Evolutionary conservation across 2,329 filamentous ascomycete species (phyloP), one percentile per base, ranked within the genome.

Genomic region (Paraconiothyrium sp.): DNA sequence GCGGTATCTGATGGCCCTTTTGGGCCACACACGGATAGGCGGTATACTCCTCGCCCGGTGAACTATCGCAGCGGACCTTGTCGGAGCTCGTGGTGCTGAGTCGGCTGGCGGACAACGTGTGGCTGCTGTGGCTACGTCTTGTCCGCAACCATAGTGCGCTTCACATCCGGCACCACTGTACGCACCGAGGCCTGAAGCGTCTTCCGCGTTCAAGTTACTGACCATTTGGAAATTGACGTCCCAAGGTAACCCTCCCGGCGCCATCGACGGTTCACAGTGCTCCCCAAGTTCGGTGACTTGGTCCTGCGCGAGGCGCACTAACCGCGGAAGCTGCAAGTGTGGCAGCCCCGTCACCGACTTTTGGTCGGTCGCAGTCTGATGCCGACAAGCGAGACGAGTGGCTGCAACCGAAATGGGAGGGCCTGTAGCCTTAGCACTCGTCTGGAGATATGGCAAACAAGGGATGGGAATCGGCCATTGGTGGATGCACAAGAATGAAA

Each of bases 331-430:
- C 37, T 54, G 52, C 43, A 49, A 59, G 58, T 55, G 27, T 56
- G 39, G n/a, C 44, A 62, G 22, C 51, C 57, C 64, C 55, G 68
- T 72, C 71, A 71, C 71, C 70, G 70, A 68, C 69, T 67, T 68
- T 68, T 56, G n/a, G 60, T 65, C 62, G 62, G 58, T 30, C 61
- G 48, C 55, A 54, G 44, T 34, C 43, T 49, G n/a, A 20, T 41
- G 27, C 43, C 57, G 49, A 58, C 51, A 47, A 48, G 46, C 37
- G 51, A 22, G 46, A 44, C 47, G 44, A 35, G 58, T 59, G 54
- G 50, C 57, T 55, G 52, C 39, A 44, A 59, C 60, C 59, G 60
- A 61, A 63, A 66, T 63, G 60, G 52, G 44, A 35, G 35, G 47
- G 46, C 22, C 54, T 43, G 55, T 44, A 44, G 47, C 49, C 50